Evolutionary conservation across 371 early-diverging fungal genomes (phyloP), one percentile per base, ranked within the genome.

Genomic region (Syncephalastrum racemosum): DNA sequence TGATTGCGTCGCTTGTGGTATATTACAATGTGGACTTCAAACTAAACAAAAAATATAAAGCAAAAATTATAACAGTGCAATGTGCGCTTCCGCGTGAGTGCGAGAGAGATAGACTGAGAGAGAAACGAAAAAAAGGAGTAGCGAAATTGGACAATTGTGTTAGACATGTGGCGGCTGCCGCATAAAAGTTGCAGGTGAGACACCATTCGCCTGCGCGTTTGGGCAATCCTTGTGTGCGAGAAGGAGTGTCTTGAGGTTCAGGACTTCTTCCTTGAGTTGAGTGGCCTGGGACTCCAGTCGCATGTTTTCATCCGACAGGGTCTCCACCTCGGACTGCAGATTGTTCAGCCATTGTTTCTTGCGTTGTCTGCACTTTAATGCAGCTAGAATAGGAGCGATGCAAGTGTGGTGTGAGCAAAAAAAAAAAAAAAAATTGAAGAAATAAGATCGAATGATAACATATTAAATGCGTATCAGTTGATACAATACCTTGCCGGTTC

Each of bases 281-380:
- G 67, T 66, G 8, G 75, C 73, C 48, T 84, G 75, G 2, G 52
- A 46, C 16, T 74, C 67, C 46, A 86, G 54, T 12, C 61, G 51
- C 53, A 75, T 75, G 58, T 86, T 87, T 41, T 85, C 82, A 8
- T 22, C 24, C 1, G 74, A 54, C 49, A 85, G 62, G 39, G 53
- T 63, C 48, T 84, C 84, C n/a, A 84, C 79, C 7, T 78, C 81
- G 15, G 63, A 60, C 53, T 89, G 84, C 47, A 87, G 70, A 18
- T 74, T 64, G 27, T 70, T 63, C 6, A 87, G 67, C 74, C 80
- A 82, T 59, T 82, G 71, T 62, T 87, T 86, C 59, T 89, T 89
- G 53, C 86, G 83, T 58, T 83, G 84, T 19, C 89, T 74, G 63
- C 89, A 89, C 51, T 87, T 87, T 6, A 83, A 74, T 1, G 89